phyloP scores from a whole-genome alignment of 2,329 filamentous ascomycete species.

The Purpureocillium takamizusanense region DNA sequence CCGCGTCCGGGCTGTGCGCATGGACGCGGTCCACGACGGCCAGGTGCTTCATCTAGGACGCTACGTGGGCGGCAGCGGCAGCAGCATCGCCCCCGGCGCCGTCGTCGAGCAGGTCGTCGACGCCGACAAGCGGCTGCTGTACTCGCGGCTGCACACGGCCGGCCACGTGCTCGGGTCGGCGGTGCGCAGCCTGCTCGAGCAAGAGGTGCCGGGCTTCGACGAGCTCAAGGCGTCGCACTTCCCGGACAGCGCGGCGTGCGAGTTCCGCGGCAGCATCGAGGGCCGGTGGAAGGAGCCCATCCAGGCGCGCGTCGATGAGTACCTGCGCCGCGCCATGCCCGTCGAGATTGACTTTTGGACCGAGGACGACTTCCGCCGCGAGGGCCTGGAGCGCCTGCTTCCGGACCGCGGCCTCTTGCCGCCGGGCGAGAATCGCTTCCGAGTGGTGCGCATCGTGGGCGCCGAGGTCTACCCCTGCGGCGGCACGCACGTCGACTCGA shows the following conservation, averaged over 20 bases:
- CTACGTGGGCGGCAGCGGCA: constrained; percentile 27
- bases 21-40: constrained; percentile 36
- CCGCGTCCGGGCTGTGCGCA: constrained; percentile 47
- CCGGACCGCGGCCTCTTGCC: constrained; percentile 36
- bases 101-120: constrained; percentile 50
- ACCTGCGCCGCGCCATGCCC: constrained; percentile 43
- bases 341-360: constrained; percentile 58
- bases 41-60: constrained; percentile 58
- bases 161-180: constrained; percentile 65
- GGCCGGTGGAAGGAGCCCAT: constrained; percentile 53
- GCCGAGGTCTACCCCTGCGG: constrained; percentile 66
- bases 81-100: constrained; percentile 30
- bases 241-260: constrained; percentile 56
- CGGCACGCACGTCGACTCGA: constrained; percentile 61
- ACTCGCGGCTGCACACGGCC: constrained; percentile 63
- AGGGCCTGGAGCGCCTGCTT: constrained; percentile 45
- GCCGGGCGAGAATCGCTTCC: constrained; percentile 44
- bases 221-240: constrained; percentile 67
- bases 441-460: constrained; percentile 61
- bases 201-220: constrained; percentile 43
- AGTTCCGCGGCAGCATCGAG: constrained; percentile 60
- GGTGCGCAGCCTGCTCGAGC: constrained; percentile 47
- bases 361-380: constrained; percentile 48
- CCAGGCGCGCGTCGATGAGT: constrained; percentile 51
- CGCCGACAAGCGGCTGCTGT: constrained; percentile 46